A percentile compares a stretch with the other conserved stretches of the same genome.
Evolutionary conservation across 2,329 filamentous ascomycete species (phyloP).

Genomic region (Clonostachys rhizophaga): DNA sequence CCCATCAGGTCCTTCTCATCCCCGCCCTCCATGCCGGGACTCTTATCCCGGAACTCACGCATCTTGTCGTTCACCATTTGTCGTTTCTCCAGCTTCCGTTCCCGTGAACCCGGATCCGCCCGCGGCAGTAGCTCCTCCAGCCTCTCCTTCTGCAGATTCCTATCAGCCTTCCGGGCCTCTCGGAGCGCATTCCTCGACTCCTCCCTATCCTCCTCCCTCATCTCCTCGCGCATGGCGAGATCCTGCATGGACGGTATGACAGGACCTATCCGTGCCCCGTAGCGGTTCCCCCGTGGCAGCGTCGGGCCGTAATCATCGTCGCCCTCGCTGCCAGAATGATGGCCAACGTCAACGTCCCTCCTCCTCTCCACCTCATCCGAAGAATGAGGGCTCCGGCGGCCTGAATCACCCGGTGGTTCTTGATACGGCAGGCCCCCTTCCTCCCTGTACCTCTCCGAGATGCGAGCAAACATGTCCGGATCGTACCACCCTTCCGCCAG

Average conservation of each 20-base stretch:
- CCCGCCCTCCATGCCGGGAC: conserved; percentile 48
- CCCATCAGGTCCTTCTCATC: conserved; percentile 77
- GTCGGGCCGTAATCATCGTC: conserved; percentile 52
- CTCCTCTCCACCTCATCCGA: conserved; percentile 9
- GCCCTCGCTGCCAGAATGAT: conserved; percentile 23
- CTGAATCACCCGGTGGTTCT: neutral
- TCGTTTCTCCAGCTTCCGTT: conserved; percentile 84
- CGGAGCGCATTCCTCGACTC: conserved; percentile 52
- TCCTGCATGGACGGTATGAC: conserved; percentile 70
- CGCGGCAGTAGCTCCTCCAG: conserved; percentile 80
- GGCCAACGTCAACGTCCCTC: conserved; percentile 24
- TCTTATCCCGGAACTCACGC: conserved; percentile 66
- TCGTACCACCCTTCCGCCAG: conserved; percentile 93
- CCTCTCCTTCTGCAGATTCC: conserved; percentile 61
- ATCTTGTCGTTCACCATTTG: conserved; percentile 68
- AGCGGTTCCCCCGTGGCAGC: conserved; percentile 12
- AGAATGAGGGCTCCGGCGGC: neutral
- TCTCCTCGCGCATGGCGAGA: conserved; percentile 55
- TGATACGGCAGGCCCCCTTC: conserved; percentile 3
- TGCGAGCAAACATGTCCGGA: conserved; percentile 56
- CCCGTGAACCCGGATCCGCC: conserved; percentile 76
- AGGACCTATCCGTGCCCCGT: conserved; percentile 33
- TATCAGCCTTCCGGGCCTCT: conserved; percentile 58
- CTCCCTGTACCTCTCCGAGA: conserved; percentile 17
- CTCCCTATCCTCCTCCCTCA: conserved; percentile 42